Evolutionary conservation across 345 rosid species (phyloP).

Genomic region (Erucastrum elatum): DNA sequence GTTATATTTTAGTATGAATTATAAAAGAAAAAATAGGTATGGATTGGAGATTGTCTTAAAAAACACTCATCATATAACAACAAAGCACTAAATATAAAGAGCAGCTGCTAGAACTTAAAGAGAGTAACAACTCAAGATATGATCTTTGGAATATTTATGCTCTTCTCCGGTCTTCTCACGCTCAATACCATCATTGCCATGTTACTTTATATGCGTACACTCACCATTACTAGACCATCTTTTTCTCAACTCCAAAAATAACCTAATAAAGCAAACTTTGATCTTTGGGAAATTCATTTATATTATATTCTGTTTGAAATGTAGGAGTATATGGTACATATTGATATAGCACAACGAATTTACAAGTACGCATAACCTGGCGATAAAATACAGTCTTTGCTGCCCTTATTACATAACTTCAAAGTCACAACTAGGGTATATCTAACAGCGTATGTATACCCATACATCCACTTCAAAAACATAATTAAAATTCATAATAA

Average conservation of each 20-base stretch:
- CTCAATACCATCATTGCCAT: no score
- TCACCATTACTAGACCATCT: background rate
- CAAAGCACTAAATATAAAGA: no score
- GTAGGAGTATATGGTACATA: background rate
- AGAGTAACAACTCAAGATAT: no score
- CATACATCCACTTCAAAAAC: background rate
- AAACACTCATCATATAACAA: no score
- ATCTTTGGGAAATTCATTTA: background rate
- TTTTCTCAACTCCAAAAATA: background rate
- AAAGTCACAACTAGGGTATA: background rate
- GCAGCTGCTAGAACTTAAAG: no score
- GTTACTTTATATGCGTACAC: background rate
- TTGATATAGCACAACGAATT: background rate
- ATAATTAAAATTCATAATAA: background rate
- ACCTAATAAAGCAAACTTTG: background rate
- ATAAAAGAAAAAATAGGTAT: no score
- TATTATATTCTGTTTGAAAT: background rate
- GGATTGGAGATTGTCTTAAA: no score
- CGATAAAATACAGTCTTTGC: background rate
- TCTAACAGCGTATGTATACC: background rate
- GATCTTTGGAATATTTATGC: no score
- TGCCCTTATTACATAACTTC: background rate
- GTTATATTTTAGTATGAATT: no score
- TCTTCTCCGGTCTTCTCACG: no score
- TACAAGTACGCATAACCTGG: background rate